Conservation (phyloP, 2,329 filamentous ascomycete genomes). For the Lachnellula subtilissima region DNA sequence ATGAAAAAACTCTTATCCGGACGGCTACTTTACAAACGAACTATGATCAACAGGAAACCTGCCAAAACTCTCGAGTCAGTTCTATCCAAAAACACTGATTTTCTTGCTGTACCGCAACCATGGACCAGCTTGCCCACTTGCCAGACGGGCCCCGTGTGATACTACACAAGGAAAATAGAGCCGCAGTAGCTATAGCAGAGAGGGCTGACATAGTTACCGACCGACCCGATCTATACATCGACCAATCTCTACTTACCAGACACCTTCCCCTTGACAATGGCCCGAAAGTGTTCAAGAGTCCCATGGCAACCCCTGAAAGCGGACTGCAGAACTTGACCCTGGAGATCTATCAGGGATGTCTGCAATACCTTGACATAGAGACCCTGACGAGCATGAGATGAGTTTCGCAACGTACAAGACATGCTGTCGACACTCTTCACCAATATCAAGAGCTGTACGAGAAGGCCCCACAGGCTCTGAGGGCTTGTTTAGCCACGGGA, state of each 20-base stretch:
- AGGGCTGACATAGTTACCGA: background rate
- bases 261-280: background rate
- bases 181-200: background rate
- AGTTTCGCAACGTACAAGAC: conserved; percentile 11
- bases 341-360: conserved; percentile 12
- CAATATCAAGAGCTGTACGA: conserved; percentile 11
- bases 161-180: background rate
- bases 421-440: conserved; percentile 4
- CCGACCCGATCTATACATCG: background rate
- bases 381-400: conserved; percentile 7
- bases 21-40: too few relatives aligned
- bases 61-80: too few relatives aligned
- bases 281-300: background rate
- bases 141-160: background rate
- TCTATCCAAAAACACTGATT: too few relatives aligned
- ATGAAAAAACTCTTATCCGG: too few relatives aligned
- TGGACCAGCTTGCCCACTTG: background rate
- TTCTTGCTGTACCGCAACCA: too few relatives aligned
- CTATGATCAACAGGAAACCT: too few relatives aligned
- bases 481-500: conserved; percentile 10
- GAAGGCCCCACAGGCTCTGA: conserved; percentile 8
- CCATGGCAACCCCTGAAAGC: background rate
- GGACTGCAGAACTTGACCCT: conserved; percentile 6
- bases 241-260: background rate
- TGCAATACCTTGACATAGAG: conserved; percentile 8